A percentile compares a stretch with the other conserved stretches of the same genome.
Conservation (phyloP, 176 grass and related monocot genomes). For the Triticum urartu region DNA sequence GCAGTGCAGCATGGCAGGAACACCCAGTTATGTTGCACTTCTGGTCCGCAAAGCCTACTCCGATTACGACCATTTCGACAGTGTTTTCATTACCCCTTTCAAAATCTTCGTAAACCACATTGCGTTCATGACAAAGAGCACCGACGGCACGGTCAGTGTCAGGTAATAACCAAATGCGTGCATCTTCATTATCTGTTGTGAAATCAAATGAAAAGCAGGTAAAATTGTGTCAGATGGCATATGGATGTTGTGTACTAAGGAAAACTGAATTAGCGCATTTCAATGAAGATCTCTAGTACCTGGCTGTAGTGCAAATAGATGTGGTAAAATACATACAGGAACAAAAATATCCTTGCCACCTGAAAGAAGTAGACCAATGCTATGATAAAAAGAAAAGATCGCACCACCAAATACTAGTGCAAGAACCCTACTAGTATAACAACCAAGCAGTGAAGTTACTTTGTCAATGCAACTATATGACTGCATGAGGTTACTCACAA, state of each 20-base stretch:
- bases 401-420: background rate
- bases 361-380: constrained; percentile 40
- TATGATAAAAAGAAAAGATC: constrained; percentile 23
- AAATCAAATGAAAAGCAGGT: constrained; percentile 18
- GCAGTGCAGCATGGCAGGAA: background rate
- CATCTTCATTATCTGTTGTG: constrained; percentile 69
- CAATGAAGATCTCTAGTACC: constrained; percentile 43
- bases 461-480: background rate
- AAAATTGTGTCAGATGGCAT: constrained; percentile 12
- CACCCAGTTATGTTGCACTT: background rate
- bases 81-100: constrained; percentile 83
- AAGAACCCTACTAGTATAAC: background rate
- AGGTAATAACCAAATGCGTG: constrained; percentile 75
- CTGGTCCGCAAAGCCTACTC: background rate
- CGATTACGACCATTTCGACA: constrained; percentile 57
- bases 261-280: constrained; percentile 16
- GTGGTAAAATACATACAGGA: constrained; percentile 89
- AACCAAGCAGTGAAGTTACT: background rate
- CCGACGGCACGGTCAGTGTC: constrained; percentile 44
- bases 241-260: constrained; percentile 6
- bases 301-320: constrained; percentile 83
- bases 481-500: background rate
- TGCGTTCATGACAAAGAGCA: constrained; percentile 84
- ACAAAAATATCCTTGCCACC: constrained; percentile 93
- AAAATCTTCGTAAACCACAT: constrained; percentile 94